Evolutionary conservation across 768 basidiomycete genomes (phyloP), one percentile per base, ranked within the genome.

Genomic region (Boletus vinaceobasis): DNA sequence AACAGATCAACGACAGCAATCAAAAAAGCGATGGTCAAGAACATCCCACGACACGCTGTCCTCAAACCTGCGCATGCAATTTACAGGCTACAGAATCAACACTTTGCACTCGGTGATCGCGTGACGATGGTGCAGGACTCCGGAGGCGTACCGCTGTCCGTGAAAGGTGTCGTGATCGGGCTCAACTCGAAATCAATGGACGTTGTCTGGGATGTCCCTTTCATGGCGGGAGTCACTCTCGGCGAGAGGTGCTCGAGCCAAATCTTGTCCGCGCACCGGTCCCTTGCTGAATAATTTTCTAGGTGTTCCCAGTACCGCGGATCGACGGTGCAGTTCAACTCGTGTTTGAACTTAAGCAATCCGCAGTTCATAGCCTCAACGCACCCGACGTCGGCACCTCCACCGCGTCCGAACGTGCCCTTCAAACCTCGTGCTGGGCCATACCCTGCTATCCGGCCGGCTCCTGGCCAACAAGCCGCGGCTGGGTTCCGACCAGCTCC

Each of bases 111-210:
- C 7, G 96, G 96, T 13, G 96, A 99, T 71, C 82, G 97, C 11
- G 95, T 98, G 36, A 89, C 88, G 17, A 97, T 96, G 90, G 93
- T 98, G 1, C 88, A 91, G 62, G 97, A 98, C 66, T 87, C 94
- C 0, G 95, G 95, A 29, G 85, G 88, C 33, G 95, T 98, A 0
- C 93, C 95, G 2, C 76, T 98, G 14, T 85, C 86, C 1, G 87
- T 86, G 48, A 98, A 96, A 72, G 97, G 97, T 21, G 92, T 96
- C 15, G 94, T 98, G 26, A 83, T 98, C 49, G 92, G 95, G 14
- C 72, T 99, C 64, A 91, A 87, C 62, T 73, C 86, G 3, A 90
- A 87, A 65, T 84, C 88, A 4, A 88, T 98, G 81, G 97, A 98
- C 69, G 88, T 98, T 23, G 81, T 96, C 0, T 98, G 97, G 91